These are phyloP conservation scores for Inga oerstediana DNA, from an alignment of 306 rosid genomes.

Conservation along the genomic window DNA sequence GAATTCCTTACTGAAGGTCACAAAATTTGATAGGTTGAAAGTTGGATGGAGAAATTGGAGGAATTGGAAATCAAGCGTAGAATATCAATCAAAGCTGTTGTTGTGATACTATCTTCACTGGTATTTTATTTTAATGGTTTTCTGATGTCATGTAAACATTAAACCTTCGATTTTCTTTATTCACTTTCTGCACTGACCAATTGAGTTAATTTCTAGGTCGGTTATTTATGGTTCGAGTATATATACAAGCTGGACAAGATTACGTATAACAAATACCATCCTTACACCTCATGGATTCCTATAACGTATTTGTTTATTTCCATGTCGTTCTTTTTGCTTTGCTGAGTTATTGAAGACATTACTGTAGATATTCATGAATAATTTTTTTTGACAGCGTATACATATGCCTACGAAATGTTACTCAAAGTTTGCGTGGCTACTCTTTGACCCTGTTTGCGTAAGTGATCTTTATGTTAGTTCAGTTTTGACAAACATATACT, in stretches of 20 bases:
- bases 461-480: slow-evolving; percentile 40
- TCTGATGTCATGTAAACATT: slow-evolving; percentile 22
- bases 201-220: slow-evolving; percentile 55
- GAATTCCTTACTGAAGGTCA: slow-evolving; percentile 31
- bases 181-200: slow-evolving; percentile 32
- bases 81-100: slow-evolving; percentile 73
- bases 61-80: slow-evolving; percentile 78
- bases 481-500: background rate
- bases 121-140: slow-evolving; percentile 41
- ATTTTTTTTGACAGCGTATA: slow-evolving; percentile 64
- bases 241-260: slow-evolving; percentile 90
- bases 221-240: slow-evolving; percentile 86
- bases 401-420: slow-evolving; percentile 84
- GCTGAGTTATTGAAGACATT: slow-evolving; percentile 15
- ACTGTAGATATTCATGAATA: slow-evolving; percentile 26
- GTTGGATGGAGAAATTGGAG: slow-evolving; percentile 97
- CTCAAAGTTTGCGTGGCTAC: slow-evolving; percentile 80
- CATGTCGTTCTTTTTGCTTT: slow-evolving; percentile 22
- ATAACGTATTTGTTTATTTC: slow-evolving; percentile 72
- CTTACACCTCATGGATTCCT: slow-evolving; percentile 98
- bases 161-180: slow-evolving; percentile 14
- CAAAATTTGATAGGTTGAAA: slow-evolving; percentile 65
- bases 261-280: slow-evolving; percentile 90
- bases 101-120: slow-evolving; percentile 56
- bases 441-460: slow-evolving; percentile 86